Evolutionary conservation across 1,284 basidiomycete species (phyloP), one percentile per base, ranked within the genome.

Genomic region (Anthracocystis setariae): DNA sequence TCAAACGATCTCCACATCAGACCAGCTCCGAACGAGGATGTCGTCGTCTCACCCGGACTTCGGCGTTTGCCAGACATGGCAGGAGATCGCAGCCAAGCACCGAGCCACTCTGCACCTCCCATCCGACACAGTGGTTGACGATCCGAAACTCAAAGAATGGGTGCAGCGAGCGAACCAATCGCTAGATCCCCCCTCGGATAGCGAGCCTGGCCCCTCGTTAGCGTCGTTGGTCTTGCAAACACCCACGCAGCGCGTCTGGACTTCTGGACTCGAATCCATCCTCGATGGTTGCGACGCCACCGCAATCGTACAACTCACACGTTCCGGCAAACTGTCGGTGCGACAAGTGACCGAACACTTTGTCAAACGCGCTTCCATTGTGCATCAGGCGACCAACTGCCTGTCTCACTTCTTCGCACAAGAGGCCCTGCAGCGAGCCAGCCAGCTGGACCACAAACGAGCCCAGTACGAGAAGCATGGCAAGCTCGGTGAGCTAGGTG

Each of bases 371-470:
- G 64, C 70, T 8, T 62, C 64, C 12, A 35, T 75, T 2, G 57
- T 72, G 8, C 73, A 75, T n/a, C 62, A 73, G 33, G 64, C 69
- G 8, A 75, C 73, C 32, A 64, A 66, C 45, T 75, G 73, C 23
- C 62, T 75, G 5, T 63, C 73, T 8, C 62, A 66, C 35, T 61
- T 64, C 18, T 68, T 75, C 32, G 44, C 44, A 0, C 21, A 69
- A 3, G 54, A 68, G 12, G 64, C 64, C 0, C 15, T 62, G 24
- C 8, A 35, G 12, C 7, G 65, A 12, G 73, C 73, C 9, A 44
- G 35, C 21, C 20, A 59, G 27, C 56, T 74, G 10, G 72, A 71
- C 38, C 44, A 58, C 0, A 64, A 69, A 45, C 51, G 67, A 2
- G 23, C 32, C 17, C 20, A 33, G 21, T 39, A 45, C 38, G 51